Evolutionary conservation across 179 eudicot species (phyloP), one percentile per base, ranked within the genome.

Genomic region (Actinidia chinensis): DNA sequence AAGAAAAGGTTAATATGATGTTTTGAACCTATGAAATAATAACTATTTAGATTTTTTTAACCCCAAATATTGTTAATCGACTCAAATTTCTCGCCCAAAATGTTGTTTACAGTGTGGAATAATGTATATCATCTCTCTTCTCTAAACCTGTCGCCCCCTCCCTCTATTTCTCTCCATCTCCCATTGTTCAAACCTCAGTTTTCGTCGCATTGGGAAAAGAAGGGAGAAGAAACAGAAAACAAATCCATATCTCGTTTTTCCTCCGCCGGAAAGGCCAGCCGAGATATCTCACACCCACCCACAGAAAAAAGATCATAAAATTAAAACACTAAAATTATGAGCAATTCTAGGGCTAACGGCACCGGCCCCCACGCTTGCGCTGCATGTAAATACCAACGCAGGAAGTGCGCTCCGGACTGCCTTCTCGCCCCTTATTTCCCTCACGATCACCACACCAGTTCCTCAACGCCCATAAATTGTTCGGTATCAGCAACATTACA

Each of bases 291-390:
- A 73, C 84, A 86, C 80, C 80, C 88, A 79, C 55, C 60, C 78
- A 74, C n/a, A n/a, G 42, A 52, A 56, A 66, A 40, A 47, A 63
- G 78, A 69, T 14, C 22, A 61, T 20, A 75, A 68, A 46, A 76
- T 56, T 36, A 58, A 73, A 40, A 67, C 58, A 7, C 13, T 67
- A 40, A 59, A 25, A 79, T 11, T 40, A 44, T 12, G 50, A 69
- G 43, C 40, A 73, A 66, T 42, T 71, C 43, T 59, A 84, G 2
- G 76, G 74, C 76, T 79, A 85, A 64, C 80, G 79, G 42, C 71
- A 87, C 80, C 74, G 89, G 87, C n/a, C 84, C 86, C 18, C 90
- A 87, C 60, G 93, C 94, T 8, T 90, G 94, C 63, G 94, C 94
- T 1, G 94, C 94, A 6, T 90, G 94, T 47, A 90, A 90, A 74